phyloP scores from a whole-genome alignment of 352 stramenopile species.

The Pythium rhizo-oryzae region DNA sequence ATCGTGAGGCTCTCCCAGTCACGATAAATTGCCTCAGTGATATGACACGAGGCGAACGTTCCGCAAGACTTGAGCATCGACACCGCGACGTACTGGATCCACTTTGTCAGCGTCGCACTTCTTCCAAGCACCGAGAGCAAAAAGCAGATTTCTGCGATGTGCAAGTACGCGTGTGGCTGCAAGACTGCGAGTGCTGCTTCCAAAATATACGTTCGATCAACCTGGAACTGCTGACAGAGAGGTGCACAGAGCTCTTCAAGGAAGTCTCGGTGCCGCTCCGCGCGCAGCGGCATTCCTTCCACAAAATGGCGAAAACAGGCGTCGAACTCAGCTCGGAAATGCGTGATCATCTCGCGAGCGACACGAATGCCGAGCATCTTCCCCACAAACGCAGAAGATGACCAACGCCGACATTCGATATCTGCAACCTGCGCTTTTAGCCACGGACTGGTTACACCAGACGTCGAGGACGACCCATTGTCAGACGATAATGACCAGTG shows the following conservation, averaged over 20 bases:
- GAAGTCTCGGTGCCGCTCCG: slow-evolving; percentile 58
- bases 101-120: slow-evolving; percentile 63
- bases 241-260: slow-evolving; percentile 74
- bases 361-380: slow-evolving; percentile 89
- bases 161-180: slow-evolving; percentile 78
- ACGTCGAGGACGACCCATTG: slow-evolving; percentile 34
- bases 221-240: slow-evolving; percentile 77
- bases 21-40: slow-evolving; percentile 76
- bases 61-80: slow-evolving; percentile 82
- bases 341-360: slow-evolving; percentile 82
- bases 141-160: slow-evolving; percentile 85
- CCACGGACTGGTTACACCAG: slow-evolving; percentile 43
- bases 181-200: slow-evolving; percentile 79
- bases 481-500: slow-evolving; percentile 49
- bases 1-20: slow-evolving; percentile 86
- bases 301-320: slow-evolving; percentile 42
- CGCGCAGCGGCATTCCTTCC: slow-evolving; percentile 24
- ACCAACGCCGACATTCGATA: slow-evolving; percentile 81
- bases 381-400: slow-evolving; percentile 84
- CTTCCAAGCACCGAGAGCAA: slow-evolving; percentile 66
- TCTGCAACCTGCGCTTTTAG: slow-evolving; percentile 83
- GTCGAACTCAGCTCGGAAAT: slow-evolving; percentile 73
- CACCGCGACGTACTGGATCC: slow-evolving; percentile 79
- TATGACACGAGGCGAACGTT: slow-evolving; percentile 76
- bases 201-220: slow-evolving; percentile 79